These are phyloP conservation scores for Naganishia kalamii DNA, from an alignment of 768 basidiomycete genomes.

Conservation along the genomic window DNA sequence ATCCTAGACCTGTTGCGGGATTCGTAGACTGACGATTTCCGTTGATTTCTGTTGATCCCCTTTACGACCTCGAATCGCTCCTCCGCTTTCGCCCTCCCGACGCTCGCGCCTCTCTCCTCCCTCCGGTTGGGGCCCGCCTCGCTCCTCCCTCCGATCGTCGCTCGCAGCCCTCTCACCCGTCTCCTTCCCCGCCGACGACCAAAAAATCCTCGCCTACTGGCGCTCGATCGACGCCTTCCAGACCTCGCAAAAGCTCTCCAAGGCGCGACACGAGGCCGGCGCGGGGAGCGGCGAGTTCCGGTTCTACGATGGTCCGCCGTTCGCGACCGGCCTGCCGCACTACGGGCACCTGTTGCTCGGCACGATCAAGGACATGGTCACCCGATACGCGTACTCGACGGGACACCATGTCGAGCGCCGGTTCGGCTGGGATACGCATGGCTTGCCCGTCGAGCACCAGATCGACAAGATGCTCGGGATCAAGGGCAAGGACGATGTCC, in stretches of 20 bases:
- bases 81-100: no score
- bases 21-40: no score
- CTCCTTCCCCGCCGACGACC: conserved; percentile 39
- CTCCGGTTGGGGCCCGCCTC: not conserved
- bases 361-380: conserved; percentile 76
- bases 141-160: not conserved
- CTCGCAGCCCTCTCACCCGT: conserved; percentile 24
- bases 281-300: conserved; percentile 66
- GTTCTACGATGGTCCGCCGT: conserved; percentile 96
- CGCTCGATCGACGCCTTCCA: conserved; percentile 94
- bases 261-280: conserved; percentile 48
- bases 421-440: conserved; percentile 99
- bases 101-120: no score
- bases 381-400: conserved; percentile 86
- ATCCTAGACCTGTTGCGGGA: no score
- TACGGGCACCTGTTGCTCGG: conserved; percentile 83
- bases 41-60: no score
- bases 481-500: conserved; percentile 85
- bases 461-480: conserved; percentile 95
- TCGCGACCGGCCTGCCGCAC: conserved; percentile 92
- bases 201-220: conserved; percentile 86
- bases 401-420: conserved; percentile 87
- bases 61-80: no score
- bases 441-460: conserved; percentile 96
- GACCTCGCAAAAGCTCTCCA: conserved; percentile 72